Evolutionary conservation across 2,329 filamentous ascomycete species (phyloP), one percentile per base, ranked within the genome.

Genomic region (Clonostachys sp.): DNA sequence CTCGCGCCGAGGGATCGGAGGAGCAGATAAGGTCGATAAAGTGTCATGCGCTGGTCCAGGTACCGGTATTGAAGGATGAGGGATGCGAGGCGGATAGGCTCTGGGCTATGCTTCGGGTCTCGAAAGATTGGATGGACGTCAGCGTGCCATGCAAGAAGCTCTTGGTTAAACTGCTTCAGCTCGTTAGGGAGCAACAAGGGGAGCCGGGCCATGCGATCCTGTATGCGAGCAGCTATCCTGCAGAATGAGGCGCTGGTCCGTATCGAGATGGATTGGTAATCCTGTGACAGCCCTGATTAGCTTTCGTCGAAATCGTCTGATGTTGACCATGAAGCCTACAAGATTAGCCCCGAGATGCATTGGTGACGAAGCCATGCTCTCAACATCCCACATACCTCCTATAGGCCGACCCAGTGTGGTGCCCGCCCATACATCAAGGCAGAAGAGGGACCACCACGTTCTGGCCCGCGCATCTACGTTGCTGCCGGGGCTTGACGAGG

Each of bases 371-470:
- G 24, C 9, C 24, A 30, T 30, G 8, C 9, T 30, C 8, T 30
- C 24, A 30, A 30, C 24, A 30, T 30, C 24, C 45, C 34, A 40
- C n/a, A 18, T 13, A 6, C 20, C 45, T 14, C 20, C 10, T 12
- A 41, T 17, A 10, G 45, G 45, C 5, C 45, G 45, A 14, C 45
- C 45, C 18, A 46, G 30, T 5, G 45, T 46, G 12, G 45, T 46
- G 10, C 45, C 45, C 12, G 45, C 45, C 45, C 45, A 46, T 12
- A 39, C 41, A 30, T 46, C 45, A 7, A 46, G 36, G 35, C 45
- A 46, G 20, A 46, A 46, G 17, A 46, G 34, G 16, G 36, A 41
- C 35, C 35, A 41, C 45, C 45, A 46, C 10, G 45, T 46, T 12
- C 45, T 17, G 4, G 38, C 17, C 6, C 45, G 35, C 12, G 7